phyloP scores from a whole-genome alignment of 169 alveolate genomes.

The Toxoplasma gondii region DNA sequence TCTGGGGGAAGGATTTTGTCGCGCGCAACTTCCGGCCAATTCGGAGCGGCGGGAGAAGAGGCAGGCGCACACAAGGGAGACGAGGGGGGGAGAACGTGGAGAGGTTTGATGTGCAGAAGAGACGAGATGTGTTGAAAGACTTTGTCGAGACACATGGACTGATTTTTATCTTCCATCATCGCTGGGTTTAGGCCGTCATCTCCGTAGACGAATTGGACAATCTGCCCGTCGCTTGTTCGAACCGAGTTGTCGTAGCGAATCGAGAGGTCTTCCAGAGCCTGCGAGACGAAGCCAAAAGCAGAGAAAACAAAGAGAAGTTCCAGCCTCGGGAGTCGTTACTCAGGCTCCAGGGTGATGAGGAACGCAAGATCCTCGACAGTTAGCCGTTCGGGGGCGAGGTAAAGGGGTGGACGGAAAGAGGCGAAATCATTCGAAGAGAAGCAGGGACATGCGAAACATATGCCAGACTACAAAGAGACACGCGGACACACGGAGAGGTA shows the following conservation, averaged over 20 bases:
- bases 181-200: constrained; percentile 97
- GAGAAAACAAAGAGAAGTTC: not conserved
- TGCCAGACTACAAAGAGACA: too few relatives aligned
- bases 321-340: not conserved
- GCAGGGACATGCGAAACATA: too few relatives aligned
- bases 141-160: constrained; percentile 81
- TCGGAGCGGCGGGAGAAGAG: not conserved
- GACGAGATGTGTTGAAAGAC: constrained; percentile 71
- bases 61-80: not conserved
- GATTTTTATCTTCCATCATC: constrained; percentile 84
- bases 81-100: constrained; percentile 14
- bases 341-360: not conserved
- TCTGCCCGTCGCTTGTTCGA: constrained; percentile 94
- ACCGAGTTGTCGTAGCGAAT: constrained; percentile 96
- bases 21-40: not conserved
- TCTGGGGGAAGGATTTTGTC: constrained; percentile 2
- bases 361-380: too few relatives aligned
- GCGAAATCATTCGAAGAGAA: too few relatives aligned
- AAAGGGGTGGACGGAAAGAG: too few relatives aligned
- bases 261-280: constrained; percentile 96
- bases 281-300: not conserved
- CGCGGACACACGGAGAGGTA: too few relatives aligned
- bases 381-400: too few relatives aligned
- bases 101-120: constrained; percentile 23
- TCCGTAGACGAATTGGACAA: constrained; percentile 97